phyloP scores from a whole-genome alignment of 768 basidiomycete species.

The Tylopilus sp. region DNA sequence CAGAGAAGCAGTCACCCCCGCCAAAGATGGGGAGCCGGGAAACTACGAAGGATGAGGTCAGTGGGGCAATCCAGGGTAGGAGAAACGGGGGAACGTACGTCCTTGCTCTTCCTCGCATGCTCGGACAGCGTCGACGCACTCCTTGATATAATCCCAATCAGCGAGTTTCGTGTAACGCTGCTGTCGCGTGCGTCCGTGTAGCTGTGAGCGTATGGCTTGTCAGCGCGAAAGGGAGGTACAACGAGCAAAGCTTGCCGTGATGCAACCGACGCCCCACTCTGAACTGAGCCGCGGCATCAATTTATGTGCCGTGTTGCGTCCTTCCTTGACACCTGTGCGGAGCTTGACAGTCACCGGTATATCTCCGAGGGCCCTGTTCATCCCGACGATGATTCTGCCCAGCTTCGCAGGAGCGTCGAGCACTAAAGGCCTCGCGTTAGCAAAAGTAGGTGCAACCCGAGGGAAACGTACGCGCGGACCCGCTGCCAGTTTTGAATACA shows the following conservation, averaged over 20 bases:
- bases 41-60: conserved; percentile 39
- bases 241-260: conserved; percentile 33
- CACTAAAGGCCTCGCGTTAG: conserved; percentile 48
- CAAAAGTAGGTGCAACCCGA: neutral
- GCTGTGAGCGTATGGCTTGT: conserved; percentile 38
- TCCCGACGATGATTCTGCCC: conserved; percentile 84
- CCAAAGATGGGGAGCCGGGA: conserved; percentile 92
- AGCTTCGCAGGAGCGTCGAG: conserved; percentile 80
- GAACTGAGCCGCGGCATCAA: conserved; percentile 75
- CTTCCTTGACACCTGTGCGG: conserved; percentile 91
- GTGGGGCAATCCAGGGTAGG: neutral
- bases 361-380: conserved; percentile 87
- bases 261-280: conserved; percentile 46
- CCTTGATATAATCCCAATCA: conserved; percentile 92
- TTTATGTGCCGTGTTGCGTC: conserved; percentile 83
- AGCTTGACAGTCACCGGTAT: conserved; percentile 89
- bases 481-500: conserved; percentile 88
- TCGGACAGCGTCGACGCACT: conserved; percentile 81
- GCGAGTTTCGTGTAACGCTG: conserved; percentile 91
- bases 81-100: conserved; percentile 39
- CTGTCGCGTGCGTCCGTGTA: conserved; percentile 94
- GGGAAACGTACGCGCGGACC: conserved; percentile 70
- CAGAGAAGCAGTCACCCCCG: conserved; percentile 92
- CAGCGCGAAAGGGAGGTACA: neutral
- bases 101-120: conserved; percentile 66